Evolutionary conservation across 1,284 basidiomycete species (phyloP).

Genomic region (Microbotryum saponariae): DNA sequence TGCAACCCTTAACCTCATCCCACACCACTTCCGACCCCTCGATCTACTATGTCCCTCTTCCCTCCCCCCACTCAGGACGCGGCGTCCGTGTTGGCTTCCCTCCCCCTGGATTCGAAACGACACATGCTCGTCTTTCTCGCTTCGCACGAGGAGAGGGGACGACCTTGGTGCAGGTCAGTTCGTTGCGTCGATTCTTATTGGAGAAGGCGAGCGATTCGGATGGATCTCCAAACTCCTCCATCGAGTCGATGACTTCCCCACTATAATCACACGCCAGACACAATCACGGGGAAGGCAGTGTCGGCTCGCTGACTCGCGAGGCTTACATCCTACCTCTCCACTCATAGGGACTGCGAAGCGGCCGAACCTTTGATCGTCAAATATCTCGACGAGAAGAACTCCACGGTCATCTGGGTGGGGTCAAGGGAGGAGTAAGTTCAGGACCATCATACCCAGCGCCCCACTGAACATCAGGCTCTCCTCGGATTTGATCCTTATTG

Average conservation of each 20-base stretch:
- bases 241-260: neutral
- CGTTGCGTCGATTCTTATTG: neutral
- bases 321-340: neutral
- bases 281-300: neutral
- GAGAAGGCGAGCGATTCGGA: neutral
- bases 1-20: too few species aligned
- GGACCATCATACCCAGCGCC: neutral
- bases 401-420: neutral
- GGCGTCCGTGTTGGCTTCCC: too few species aligned
- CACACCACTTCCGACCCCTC: too few species aligned
- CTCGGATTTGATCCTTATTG: neutral
- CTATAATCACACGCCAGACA: neutral
- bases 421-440: neutral
- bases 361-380: conserved; percentile 1
- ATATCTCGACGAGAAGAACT: neutral
- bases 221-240: neutral
- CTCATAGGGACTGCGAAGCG: conserved; percentile 1
- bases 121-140: neutral
- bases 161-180: conserved; percentile 5
- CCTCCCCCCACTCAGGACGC: too few species aligned
- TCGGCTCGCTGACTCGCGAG: neutral
- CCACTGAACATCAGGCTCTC: too few species aligned
- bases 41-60: too few species aligned
- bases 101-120: too few species aligned
- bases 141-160: neutral